A percentile compares a stretch with the other conserved stretches of the same genome.
Evolutionary conservation across 2,329 filamentous ascomycete genomes (phyloP).

Genomic region (Cordyceps cateniannulata): DNA sequence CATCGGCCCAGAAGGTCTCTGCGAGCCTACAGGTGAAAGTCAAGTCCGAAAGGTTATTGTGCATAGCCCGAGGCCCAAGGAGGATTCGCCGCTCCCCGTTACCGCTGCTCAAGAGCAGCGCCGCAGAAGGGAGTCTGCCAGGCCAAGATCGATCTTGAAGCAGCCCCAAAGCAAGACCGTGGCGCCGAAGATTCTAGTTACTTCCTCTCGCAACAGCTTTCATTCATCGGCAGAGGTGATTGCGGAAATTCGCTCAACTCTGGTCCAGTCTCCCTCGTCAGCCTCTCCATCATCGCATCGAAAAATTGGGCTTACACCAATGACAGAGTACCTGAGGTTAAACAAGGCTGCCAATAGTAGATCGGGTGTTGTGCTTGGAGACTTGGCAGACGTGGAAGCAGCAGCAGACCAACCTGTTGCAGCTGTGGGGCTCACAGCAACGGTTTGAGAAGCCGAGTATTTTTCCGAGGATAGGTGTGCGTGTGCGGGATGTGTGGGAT

Average conservation of each 20-base stretch:
- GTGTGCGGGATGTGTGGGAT: too few relatives aligned
- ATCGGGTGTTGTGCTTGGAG: neutral
- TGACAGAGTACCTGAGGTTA: conserved; percentile 1
- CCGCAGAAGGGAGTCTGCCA: conserved; percentile 24
- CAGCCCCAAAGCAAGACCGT: conserved; percentile 6
- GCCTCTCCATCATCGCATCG: neutral
- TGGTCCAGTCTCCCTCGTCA: neutral
- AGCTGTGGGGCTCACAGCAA: neutral
- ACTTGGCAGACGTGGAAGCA: neutral
- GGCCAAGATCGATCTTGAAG: conserved; percentile 31
- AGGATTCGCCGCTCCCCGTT: conserved; percentile 20
- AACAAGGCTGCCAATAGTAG: neutral
- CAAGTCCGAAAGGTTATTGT: conserved; percentile 25
- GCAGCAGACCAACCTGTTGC: neutral
- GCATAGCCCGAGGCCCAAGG: conserved; percentile 22
- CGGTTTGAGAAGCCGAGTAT: neutral
- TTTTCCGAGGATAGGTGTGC: neutral
- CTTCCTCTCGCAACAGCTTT: neutral
- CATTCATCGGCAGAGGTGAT: neutral
- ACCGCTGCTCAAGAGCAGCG: conserved; percentile 31
- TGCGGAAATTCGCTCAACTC: conserved; percentile 4
- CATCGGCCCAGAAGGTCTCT: neutral
- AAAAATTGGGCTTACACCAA: neutral
- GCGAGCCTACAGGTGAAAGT: neutral
- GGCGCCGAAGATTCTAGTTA: neutral